Percentiles rank a stretch among this genome's conserved stretches.
Evolutionary conservation across 768 basidiomycete genomes (phyloP).

Genomic region (Postia placenta): DNA sequence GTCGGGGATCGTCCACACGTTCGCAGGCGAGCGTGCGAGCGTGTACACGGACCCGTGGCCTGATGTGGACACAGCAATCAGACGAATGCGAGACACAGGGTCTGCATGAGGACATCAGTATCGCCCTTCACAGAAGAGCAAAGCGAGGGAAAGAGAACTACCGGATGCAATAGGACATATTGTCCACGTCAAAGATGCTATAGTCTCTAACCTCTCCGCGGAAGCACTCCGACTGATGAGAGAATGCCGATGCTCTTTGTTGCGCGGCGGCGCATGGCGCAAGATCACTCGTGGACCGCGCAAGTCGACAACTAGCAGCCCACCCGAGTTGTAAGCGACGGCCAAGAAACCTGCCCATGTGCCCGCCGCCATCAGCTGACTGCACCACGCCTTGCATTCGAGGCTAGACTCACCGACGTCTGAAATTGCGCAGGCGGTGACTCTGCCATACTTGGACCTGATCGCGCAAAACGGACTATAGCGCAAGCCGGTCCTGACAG

Average conservation of each 20-base stretch:
- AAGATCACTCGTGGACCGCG: conserved; percentile 66
- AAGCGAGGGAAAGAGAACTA: conserved; percentile 6
- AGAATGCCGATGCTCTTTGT: conserved; percentile 29
- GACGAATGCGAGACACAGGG: conserved; percentile 41
- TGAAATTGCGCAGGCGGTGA: conserved; percentile 55
- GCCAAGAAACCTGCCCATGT: conserved; percentile 64
- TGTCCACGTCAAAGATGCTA: conserved; percentile 61
- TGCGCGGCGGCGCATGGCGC: conserved; percentile 36
- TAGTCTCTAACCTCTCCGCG: conserved; percentile 33
- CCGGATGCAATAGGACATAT: conserved; percentile 54
- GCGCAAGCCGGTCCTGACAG: conserved; percentile 31
- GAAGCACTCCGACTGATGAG: neutral
- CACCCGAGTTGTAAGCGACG: conserved; percentile 54
- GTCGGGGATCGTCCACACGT: conserved; percentile 28
- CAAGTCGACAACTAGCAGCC: conserved; percentile 64
- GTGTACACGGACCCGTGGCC: conserved; percentile 59
- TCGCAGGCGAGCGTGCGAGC: conserved; percentile 30
- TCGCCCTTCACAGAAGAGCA: neutral
- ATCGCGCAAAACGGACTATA: conserved; percentile 62
- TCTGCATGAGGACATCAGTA: conserved; percentile 26
- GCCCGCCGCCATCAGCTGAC: neutral
- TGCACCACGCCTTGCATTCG: neutral
- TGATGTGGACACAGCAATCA: conserved; percentile 54
- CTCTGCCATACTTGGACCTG: conserved; percentile 37
- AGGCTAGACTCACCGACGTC: conserved; percentile 55